A percentile compares a stretch with the other conserved stretches of the same genome.
phyloP scores from a whole-genome alignment of 2,329 filamentous ascomycete species.

The Parastagonospora avenae region DNA sequence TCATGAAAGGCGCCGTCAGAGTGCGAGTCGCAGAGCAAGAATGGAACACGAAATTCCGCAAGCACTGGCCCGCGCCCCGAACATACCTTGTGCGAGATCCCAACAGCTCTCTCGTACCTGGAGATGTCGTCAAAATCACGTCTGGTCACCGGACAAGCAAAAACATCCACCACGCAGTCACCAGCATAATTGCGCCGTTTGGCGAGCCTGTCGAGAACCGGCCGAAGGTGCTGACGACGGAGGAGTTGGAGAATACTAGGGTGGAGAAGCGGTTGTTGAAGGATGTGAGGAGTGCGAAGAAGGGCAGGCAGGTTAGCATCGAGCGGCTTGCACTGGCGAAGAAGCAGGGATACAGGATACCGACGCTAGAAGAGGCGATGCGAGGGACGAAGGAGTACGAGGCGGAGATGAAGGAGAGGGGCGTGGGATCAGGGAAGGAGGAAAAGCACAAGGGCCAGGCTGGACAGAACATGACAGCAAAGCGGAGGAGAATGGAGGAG shows the following conservation, averaged over 20 bases:
- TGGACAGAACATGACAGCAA: conserved; percentile 32
- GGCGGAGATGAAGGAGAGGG: conserved; percentile 20
- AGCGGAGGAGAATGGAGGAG: conserved; percentile 30
- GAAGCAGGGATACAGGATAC: conserved; percentile 34
- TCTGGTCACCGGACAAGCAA: conserved; percentile 69
- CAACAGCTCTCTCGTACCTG: conserved; percentile 71
- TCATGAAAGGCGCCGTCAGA: conserved; percentile 80
- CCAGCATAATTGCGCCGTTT: conserved; percentile 73
- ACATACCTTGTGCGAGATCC: conserved; percentile 80
- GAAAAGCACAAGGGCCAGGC: conserved; percentile 31
- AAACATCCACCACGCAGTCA: conserved; percentile 74
- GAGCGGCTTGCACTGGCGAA: conserved; percentile 33
- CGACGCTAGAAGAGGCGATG: conserved; percentile 39
- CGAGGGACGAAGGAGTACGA: conserved; percentile 30
- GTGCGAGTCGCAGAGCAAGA: conserved; percentile 72
- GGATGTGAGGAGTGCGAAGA: conserved; percentile 56
- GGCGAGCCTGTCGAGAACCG: conserved; percentile 68
- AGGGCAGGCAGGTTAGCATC: conserved; percentile 34
- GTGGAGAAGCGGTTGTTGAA: conserved; percentile 63
- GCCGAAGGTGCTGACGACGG: conserved; percentile 67
- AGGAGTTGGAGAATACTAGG: conserved; percentile 63
- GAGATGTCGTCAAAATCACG: conserved; percentile 75
- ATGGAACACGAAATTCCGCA: conserved; percentile 75
- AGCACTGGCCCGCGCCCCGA: conserved; percentile 69
- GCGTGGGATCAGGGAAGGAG: conserved; percentile 7